Evolutionary conservation across 2,329 filamentous ascomycete genomes (phyloP), one percentile per base, ranked within the genome.

Genomic region (Penicillium polonicum): DNA sequence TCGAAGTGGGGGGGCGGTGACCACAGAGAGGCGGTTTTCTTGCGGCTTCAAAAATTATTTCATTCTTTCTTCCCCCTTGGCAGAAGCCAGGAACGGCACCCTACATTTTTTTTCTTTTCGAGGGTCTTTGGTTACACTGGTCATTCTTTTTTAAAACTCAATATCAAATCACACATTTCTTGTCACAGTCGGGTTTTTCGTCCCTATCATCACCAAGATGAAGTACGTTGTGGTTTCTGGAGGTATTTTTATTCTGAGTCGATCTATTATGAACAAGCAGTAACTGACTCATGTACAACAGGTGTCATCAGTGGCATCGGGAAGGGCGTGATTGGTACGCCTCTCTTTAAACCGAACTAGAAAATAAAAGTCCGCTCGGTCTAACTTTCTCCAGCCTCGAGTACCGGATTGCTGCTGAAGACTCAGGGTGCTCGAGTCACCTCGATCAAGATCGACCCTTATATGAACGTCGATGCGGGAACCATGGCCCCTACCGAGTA

Each of bases 191-290:
- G 46, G 19, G 41, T 53, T 36, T 52, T 50, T 57, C 31, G 27
- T 43, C 25, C 13, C 25, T 25, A 44, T 39, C 44, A 43, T 48
- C 52, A 62, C 67, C 68, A 85, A 78, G 71, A 91, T 91, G 88
- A 90, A 90, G 80, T 91, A 90, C 81, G 87, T 91, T 75, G 81
- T 91, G 65, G 88, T 91, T 66, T 89, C 87, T 68, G 89, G 88
- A 82, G 88, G 88, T 88, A 76, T 48, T 36, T 51, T 36, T 51
- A 42, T 56, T 35, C 23, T 13, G 23, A 53, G 19, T 48, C 41
- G 13, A 25, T 42, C 27, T 12, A 9, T 8, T 3, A 23, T 36
- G 42, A 29, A 39, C 9, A 29, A 53, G 7, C 36, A 35, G 27
- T 53, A 27, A 48, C 55, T 57, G 12, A 56, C 42, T 43, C 55